Evolutionary conservation across 2,329 filamentous ascomycete species (phyloP).

Genomic region (Fusarium sp.): DNA sequence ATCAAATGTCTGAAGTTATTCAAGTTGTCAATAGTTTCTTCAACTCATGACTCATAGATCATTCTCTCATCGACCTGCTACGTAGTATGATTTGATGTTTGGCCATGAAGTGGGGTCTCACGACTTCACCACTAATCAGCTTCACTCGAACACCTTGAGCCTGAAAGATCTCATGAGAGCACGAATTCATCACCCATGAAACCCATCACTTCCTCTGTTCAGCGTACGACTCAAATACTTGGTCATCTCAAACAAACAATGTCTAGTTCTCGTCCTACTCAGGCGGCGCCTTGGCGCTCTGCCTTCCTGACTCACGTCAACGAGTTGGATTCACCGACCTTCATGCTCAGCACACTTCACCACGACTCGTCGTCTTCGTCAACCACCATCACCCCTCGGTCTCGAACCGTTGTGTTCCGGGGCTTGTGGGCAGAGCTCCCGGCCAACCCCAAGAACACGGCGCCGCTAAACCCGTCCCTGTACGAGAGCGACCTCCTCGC

Average conservation of each 20-base stretch:
- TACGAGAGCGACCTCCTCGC: slow-evolving; percentile 84
- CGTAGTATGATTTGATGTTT: slow-evolving; percentile 14
- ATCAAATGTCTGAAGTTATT: neutral
- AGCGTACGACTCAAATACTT: slow-evolving; percentile 46
- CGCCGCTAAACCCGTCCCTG: slow-evolving; percentile 73
- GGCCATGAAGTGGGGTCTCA: slow-evolving; percentile 27
- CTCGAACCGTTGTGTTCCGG: slow-evolving; percentile 85
- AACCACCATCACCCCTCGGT: slow-evolving; percentile 65
- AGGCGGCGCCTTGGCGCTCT: slow-evolving; percentile 65
- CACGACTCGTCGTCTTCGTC: slow-evolving; percentile 47
- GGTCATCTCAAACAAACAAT: slow-evolving; percentile 48
- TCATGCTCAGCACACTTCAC: slow-evolving; percentile 65
- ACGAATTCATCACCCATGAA: slow-evolving; percentile 32
- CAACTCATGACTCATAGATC: slow-evolving; percentile 39
- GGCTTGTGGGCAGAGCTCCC: slow-evolving; percentile 84
- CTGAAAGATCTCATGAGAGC: neutral
- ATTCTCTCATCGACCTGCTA: slow-evolving; percentile 20
- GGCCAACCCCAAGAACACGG: slow-evolving; percentile 78
- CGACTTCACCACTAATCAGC: slow-evolving; percentile 7
- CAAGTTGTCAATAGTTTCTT: neutral
- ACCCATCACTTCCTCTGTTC: slow-evolving; percentile 21
- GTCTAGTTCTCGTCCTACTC: slow-evolving; percentile 32
- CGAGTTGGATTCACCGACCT: slow-evolving; percentile 61
- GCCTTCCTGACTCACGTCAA: slow-evolving; percentile 64
- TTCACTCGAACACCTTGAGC: slow-evolving; percentile 9